These are phyloP conservation scores for Pseudomonodictys pantanalensis DNA, from an alignment of 495 filamentous ascomycete genomes.

Conservation along the genomic window DNA sequence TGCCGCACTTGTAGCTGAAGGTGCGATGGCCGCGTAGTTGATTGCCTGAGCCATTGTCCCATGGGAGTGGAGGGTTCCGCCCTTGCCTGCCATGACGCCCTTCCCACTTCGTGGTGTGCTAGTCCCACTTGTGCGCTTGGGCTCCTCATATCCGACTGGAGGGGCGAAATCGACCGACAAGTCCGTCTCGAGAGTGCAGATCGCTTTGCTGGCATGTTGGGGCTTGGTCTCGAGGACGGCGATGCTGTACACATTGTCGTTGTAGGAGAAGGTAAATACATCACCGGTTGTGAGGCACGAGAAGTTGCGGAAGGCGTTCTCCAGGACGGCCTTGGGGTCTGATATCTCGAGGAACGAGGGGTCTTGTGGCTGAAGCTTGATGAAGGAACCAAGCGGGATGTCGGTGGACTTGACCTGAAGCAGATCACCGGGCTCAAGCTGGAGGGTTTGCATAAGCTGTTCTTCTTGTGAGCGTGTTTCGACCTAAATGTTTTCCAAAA, in stretches of 20 bases:
- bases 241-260: slow-evolving; percentile 87
- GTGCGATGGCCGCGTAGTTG: slow-evolving; percentile 93
- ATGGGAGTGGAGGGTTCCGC: slow-evolving; percentile 72
- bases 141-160: slow-evolving; percentile 90
- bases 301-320: slow-evolving; percentile 94
- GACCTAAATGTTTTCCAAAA: neutral
- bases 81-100: slow-evolving; percentile 50
- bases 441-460: slow-evolving; percentile 90
- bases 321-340: slow-evolving; percentile 96
- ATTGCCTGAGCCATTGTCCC: slow-evolving; percentile 96
- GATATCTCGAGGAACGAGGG: slow-evolving; percentile 90
- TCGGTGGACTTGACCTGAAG: slow-evolving; percentile 93
- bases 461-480: slow-evolving; percentile 7
- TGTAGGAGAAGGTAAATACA: slow-evolving; percentile 91
- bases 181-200: slow-evolving; percentile 95
- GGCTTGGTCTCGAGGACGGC: slow-evolving; percentile 92
- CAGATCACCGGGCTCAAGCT: slow-evolving; percentile 86
- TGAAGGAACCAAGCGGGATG: slow-evolving; percentile 79
- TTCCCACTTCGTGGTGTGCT: slow-evolving; percentile 67
- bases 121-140: slow-evolving; percentile 54
- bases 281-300: slow-evolving; percentile 88
- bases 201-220: slow-evolving; percentile 67
- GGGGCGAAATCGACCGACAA: slow-evolving; percentile 92
- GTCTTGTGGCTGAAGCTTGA: slow-evolving; percentile 93
- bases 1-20: slow-evolving; percentile 62